Conservation (phyloP, 1,284 basidiomycete species). For the Irpex sp. region DNA sequence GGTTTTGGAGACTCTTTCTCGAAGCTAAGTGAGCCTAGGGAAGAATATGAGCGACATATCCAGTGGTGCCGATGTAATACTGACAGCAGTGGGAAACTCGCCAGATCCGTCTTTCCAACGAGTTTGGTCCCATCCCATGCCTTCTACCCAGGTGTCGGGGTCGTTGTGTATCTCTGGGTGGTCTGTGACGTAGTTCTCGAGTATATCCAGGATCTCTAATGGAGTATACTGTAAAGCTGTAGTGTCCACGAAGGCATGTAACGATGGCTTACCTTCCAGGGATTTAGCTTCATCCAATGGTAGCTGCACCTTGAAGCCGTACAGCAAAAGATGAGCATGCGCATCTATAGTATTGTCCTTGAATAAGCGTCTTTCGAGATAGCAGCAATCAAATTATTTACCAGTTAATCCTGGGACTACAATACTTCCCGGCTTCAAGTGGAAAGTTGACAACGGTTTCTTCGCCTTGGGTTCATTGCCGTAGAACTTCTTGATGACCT, state of each 20-base stretch:
- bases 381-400: constrained; percentile 21
- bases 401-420: constrained; percentile 72
- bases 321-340: constrained; percentile 73
- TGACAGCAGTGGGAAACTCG: constrained; percentile 77
- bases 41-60: not conserved
- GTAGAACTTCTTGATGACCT: constrained; percentile 27
- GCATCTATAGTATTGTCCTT: constrained; percentile 48
- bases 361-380: not conserved
- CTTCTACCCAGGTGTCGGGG: constrained; percentile 70
- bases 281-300: constrained; percentile 60
- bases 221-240: not conserved
- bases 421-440: constrained; percentile 42
- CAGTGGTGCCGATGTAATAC: constrained; percentile 18
- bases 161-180: constrained; percentile 54
- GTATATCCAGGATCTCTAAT: constrained; percentile 56
- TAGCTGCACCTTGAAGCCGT: constrained; percentile 68
- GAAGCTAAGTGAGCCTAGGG: constrained; percentile 49
- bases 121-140: constrained; percentile 94
- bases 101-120: constrained; percentile 52
- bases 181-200: constrained; percentile 60
- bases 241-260: not conserved
- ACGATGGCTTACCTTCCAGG: constrained; percentile 42
- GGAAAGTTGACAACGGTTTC: constrained; percentile 36
- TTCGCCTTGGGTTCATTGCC: constrained; percentile 28
- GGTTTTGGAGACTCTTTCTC: constrained; percentile 59